These are phyloP conservation scores for Podospora conica DNA, from an alignment of 495 filamentous ascomycete genomes.

Conservation along the genomic window DNA sequence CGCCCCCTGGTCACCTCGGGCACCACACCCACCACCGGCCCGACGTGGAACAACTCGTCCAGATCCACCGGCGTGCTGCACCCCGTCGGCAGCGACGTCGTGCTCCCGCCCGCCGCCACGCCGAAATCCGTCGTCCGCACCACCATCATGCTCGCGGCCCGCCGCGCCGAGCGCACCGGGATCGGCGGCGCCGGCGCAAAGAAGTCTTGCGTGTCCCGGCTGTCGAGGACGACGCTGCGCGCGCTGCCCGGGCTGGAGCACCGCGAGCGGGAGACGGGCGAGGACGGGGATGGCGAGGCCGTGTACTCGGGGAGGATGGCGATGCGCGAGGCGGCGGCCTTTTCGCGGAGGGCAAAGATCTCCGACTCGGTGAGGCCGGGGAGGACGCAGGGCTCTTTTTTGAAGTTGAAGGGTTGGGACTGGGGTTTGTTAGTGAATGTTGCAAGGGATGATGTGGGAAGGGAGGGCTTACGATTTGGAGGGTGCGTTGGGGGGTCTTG, in stretches of 20 bases:
- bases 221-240: background rate
- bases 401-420: conserved; percentile 45
- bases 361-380: conserved; percentile 41
- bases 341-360: conserved; percentile 36
- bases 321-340: conserved; percentile 35
- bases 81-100: background rate
- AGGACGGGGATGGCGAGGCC: background rate
- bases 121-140: background rate
- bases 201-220: background rate
- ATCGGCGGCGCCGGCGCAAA: background rate
- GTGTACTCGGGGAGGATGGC: conserved; percentile 19
- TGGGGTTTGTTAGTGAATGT: conserved; percentile 20
- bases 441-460: background rate
- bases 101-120: background rate
- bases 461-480: conserved; percentile 21
- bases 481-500: conserved; percentile 14
- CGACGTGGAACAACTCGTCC: background rate
- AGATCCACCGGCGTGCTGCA: background rate
- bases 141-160: background rate
- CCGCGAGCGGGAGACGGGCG: background rate
- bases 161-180: background rate
- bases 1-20: background rate
- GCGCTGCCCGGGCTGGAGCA: background rate
- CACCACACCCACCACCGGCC: background rate
- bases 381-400: conserved; percentile 30